These are phyloP conservation scores for Cladosporium cucumerinum DNA, from an alignment of 2,329 filamentous ascomycete genomes.

Conservation along the genomic window DNA sequence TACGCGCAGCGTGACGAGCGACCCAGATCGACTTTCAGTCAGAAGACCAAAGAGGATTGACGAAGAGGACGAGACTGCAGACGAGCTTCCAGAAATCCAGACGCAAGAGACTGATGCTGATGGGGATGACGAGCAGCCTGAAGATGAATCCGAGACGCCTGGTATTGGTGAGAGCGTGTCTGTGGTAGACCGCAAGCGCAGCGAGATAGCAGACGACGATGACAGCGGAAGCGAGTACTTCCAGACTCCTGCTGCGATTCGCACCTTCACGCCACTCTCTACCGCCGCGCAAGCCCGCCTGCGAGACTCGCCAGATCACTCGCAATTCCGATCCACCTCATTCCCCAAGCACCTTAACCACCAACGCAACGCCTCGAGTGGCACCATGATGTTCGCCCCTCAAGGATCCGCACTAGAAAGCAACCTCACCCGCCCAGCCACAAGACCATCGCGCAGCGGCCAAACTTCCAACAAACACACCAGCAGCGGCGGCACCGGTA, in stretches of 20 bases:
- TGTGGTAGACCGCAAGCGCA: constrained; percentile 31
- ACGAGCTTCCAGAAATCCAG: constrained; percentile 41
- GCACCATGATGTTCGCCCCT: constrained; percentile 84
- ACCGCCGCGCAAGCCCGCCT: constrained; percentile 25
- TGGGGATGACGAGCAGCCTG: constrained; percentile 78
- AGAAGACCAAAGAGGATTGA: constrained; percentile 43
- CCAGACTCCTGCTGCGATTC: constrained; percentile 40
- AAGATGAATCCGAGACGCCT: constrained; percentile 53
- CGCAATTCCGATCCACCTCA: constrained; percentile 31
- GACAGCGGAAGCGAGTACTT: constrained; percentile 39
- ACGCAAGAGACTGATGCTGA: constrained; percentile 73
- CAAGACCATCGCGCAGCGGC: constrained; percentile 20
- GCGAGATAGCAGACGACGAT: constrained; percentile 17
- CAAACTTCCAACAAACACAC: constrained; percentile 26
- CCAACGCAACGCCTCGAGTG: constrained; percentile 71
- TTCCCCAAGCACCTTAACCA: constrained; percentile 46
- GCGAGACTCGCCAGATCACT: constrained; percentile 25
- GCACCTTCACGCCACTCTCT: constrained; percentile 26
- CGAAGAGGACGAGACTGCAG: constrained; percentile 42
- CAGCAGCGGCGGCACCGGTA: constrained; percentile 36
- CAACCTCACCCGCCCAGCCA: constrained; percentile 34
- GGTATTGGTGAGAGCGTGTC: constrained; percentile 32
- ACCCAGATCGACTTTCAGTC: constrained; percentile 47
- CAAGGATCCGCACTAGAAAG: constrained; percentile 31
- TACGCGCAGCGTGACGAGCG: constrained; percentile 54